Base-by-base conservation (phyloP, 139 green algal species). In the Gonium pectorale region DNA sequence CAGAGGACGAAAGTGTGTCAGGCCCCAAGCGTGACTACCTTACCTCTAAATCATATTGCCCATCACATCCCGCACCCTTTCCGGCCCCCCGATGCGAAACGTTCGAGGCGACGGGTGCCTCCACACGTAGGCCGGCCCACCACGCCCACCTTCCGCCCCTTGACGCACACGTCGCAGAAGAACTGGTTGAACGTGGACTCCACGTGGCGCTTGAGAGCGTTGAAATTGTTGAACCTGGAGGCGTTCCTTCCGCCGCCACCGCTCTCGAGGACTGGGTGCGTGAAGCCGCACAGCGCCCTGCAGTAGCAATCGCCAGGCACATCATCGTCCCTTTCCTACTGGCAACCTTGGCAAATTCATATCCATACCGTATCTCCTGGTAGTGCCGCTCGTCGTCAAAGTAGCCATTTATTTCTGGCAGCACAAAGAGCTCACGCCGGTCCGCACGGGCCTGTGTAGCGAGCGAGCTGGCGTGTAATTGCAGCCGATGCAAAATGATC, bases 91-190 rank as follows among this genome's bases (percentile, higher is more conserved):
- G n/a, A n/a, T n/a, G n/a, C n/a, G n/a, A n/a, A n/a, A n/a, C n/a
- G n/a, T n/a, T n/a, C n/a, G n/a, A n/a, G n/a, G n/a, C n/a, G n/a
- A n/a, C n/a, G n/a, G n/a, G n/a, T n/a, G n/a, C n/a, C n/a, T n/a
- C n/a, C n/a, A n/a, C n/a, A n/a, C n/a, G n/a, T n/a, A n/a, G n/a
- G n/a, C n/a, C n/a, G n/a, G n/a, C n/a, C n/a, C n/a, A 7, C 40
- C 2, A 37, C 69, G 13, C 83, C 0, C 79, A 96, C 95, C 94
- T 98, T 98, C 59, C 96, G 88, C 24, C 93, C 86, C 67, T 94
- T 95, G 37, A 99, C 73, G 89, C 97, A 99, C 40, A 99, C 90
- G 73, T 96, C 90, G 82, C 97, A 99, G 79, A 99, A 97, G 52
- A 92, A 86, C 46, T 94, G 89, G 60, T 94, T 91, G 79, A 92